These are phyloP conservation scores for Fusarium luffae DNA, from an alignment of 2,329 filamentous ascomycete genomes.

Conservation along the genomic window DNA sequence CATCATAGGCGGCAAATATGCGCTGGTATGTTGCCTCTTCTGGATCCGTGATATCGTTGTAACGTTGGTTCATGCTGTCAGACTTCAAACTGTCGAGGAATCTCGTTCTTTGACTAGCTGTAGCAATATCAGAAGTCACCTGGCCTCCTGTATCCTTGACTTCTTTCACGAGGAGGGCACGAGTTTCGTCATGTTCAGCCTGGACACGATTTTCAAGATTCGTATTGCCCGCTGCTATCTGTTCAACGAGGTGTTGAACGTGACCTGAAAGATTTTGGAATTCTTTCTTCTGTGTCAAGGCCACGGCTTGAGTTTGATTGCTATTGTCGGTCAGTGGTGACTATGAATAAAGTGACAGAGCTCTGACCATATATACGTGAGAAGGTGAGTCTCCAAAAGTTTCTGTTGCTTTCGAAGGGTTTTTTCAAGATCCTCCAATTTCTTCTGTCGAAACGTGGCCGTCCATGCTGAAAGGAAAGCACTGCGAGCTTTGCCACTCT, in stretches of 20 bases:
- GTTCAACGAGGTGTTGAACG: neutral
- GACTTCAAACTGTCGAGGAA: neutral
- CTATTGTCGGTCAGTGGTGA: neutral
- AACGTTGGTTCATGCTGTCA: neutral
- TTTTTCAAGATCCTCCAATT: no score
- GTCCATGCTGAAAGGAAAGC: no score
- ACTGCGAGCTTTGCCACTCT: neutral
- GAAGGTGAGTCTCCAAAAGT: neutral
- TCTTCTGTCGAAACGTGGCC: no score
- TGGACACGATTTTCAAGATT: neutral
- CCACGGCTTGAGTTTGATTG: neutral
- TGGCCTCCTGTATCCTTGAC: fast-evolving
- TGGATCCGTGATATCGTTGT: fast-evolving
- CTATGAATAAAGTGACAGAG: neutral
- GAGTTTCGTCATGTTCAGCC: neutral
- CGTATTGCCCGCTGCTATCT: fast-evolving
- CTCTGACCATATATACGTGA: neutral
- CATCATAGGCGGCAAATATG: neutral
- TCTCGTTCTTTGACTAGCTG: neutral
- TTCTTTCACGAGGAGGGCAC: neutral
- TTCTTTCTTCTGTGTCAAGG: no score
- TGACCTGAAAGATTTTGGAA: neutral
- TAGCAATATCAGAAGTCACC: no score
- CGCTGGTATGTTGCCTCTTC: neutral
- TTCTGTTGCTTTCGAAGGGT: neutral